A percentile compares a stretch with the other conserved stretches of the same genome.
phyloP scores from a whole-genome alignment of 805 yeast species.

The Lachancea fermentati region DNA sequence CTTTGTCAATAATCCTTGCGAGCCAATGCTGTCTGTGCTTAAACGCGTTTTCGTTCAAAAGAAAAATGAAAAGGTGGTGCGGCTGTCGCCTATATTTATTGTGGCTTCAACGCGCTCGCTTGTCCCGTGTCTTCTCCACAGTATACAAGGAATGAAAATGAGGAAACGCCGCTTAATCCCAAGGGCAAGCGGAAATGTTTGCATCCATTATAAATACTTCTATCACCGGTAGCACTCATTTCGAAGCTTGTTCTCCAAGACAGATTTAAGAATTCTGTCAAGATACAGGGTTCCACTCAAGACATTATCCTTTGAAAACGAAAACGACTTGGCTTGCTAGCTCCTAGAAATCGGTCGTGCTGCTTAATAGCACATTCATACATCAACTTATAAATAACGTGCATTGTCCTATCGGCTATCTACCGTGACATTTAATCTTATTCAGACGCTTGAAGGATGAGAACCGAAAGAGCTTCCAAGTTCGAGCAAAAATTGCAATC shows the following conservation, averaged over 20 bases:
- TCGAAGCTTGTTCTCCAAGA: neutral
- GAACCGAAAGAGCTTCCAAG: slow-evolving; percentile 3
- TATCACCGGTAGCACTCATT: neutral
- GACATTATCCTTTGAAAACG: too few relatives aligned
- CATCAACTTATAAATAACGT: too few relatives aligned
- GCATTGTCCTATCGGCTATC: too few relatives aligned
- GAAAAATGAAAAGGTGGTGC: too few relatives aligned
- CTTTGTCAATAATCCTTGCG: too few relatives aligned
- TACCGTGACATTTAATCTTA: neutral
- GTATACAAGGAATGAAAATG: neutral
- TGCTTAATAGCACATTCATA: too few relatives aligned
- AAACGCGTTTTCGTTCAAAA: too few relatives aligned
- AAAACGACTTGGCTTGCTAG: too few relatives aligned
- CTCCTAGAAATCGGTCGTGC: too few relatives aligned
- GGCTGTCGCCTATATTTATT: too few relatives aligned
- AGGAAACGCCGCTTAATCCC: neutral
- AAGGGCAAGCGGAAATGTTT: neutral
- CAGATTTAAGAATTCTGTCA: neutral
- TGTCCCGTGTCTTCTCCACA: neutral
- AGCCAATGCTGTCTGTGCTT: too few relatives aligned
- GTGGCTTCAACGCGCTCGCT: neutral
- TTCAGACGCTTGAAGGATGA: neutral
- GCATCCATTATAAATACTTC: neutral
- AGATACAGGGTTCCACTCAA: too few relatives aligned
- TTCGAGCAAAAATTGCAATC: slow-evolving; percentile 4